These are phyloP conservation scores for Davidsoniella neocaledoniae DNA, from an alignment of 2,329 filamentous ascomycete genomes.

Conservation along the genomic window DNA sequence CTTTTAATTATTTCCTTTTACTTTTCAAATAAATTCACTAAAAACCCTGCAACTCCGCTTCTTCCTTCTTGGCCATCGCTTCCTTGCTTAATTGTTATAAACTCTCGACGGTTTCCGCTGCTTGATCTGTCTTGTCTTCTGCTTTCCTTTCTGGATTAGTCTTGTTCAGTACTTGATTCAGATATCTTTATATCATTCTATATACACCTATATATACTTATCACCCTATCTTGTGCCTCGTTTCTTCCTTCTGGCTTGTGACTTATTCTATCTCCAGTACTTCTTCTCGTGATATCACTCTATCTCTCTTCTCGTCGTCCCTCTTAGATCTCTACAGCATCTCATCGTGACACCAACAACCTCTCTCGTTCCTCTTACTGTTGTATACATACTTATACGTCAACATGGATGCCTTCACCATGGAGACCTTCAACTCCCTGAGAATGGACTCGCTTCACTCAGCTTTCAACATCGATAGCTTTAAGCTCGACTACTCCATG, in stretches of 20 bases:
- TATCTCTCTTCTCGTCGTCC: not conserved
- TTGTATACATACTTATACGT: not conserved
- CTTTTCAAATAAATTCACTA: not conserved
- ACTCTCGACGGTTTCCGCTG: too few species aligned
- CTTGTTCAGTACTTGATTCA: too few species aligned
- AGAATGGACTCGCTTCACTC: not conserved
- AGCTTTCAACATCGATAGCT: conserved; percentile 5
- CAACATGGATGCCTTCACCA: not conserved
- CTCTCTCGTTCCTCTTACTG: too few species aligned
- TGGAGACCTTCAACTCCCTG: conserved; percentile 8
- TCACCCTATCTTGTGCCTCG: not conserved
- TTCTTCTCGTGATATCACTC: not conserved
- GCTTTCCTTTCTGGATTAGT: not conserved
- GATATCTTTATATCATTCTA: not conserved
- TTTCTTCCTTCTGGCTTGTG: not conserved
- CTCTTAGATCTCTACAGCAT: not conserved
- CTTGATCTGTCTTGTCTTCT: not conserved
- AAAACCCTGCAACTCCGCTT: not conserved
- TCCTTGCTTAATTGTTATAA: not conserved
- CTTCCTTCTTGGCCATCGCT: not conserved
- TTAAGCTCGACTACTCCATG: conserved; percentile 9
- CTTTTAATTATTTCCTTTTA: not conserved
- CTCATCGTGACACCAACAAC: not conserved
- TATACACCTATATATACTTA: not conserved
- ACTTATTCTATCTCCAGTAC: not conserved